Evolutionary conservation across 495 filamentous ascomycete genomes (phyloP).

Genomic region (Neurospora sp.): DNA sequence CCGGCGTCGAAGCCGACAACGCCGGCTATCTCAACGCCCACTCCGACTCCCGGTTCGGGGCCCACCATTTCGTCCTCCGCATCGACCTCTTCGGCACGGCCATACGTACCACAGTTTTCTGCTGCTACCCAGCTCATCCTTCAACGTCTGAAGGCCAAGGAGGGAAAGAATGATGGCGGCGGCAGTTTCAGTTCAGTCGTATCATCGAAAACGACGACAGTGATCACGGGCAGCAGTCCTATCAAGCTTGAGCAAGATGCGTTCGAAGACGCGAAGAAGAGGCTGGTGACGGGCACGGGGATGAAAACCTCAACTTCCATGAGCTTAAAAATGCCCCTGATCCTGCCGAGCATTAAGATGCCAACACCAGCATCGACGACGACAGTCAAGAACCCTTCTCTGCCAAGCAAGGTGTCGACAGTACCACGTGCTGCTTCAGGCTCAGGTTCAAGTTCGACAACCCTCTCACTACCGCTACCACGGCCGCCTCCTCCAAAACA

Average conservation of each 20-base stretch:
- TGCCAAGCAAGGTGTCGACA: not conserved
- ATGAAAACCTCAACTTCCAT: slow-evolving; percentile 42
- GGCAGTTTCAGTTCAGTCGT: slow-evolving; percentile 24
- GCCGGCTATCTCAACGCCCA: not conserved
- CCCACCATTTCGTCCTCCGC: not conserved
- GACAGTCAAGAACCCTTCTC: not conserved
- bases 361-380: not conserved
- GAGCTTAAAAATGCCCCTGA: slow-evolving; percentile 26
- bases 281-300: slow-evolving; percentile 27
- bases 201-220: slow-evolving; percentile 19
- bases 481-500: not conserved
- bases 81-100: slow-evolving; percentile 16
- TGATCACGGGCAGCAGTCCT: slow-evolving; percentile 18
- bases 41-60: not conserved
- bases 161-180: not conserved
- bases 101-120: slow-evolving; percentile 42
- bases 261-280: slow-evolving; percentile 38
- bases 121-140: slow-evolving; percentile 48
- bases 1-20: not conserved
- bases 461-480: not conserved
- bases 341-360: not conserved
- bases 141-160: slow-evolving; percentile 37
- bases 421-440: not conserved
- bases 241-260: slow-evolving; percentile 5
- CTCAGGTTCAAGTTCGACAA: not conserved